phyloP scores from a whole-genome alignment of 208 protist species.

The Tritrichomonas foetus region DNA sequence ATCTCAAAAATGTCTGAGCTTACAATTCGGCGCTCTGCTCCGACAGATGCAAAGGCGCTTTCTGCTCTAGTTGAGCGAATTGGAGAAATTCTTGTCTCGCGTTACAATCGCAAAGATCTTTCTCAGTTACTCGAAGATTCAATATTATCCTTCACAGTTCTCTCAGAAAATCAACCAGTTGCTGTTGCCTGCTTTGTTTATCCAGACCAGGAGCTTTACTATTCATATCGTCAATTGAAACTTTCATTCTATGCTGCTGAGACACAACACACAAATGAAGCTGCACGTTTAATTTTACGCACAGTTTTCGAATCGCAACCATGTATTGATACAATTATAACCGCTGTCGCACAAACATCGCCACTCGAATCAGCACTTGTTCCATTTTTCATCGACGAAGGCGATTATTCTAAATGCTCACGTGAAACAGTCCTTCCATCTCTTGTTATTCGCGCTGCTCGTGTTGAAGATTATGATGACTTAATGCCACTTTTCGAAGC shows the following conservation, averaged over 20 bases:
- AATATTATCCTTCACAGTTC: not conserved
- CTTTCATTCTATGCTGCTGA: not conserved
- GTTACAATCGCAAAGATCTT: not conserved
- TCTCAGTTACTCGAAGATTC: not conserved
- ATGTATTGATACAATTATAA: not conserved
- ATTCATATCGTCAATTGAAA: slow-evolving; percentile 20
- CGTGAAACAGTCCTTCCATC: not conserved
- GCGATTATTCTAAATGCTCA: not conserved
- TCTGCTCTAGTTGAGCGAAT: not conserved
- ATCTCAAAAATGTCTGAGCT: not conserved
- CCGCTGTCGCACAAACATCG: not conserved
- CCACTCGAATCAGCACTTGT: not conserved
- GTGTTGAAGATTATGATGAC: slow-evolving; percentile 41
- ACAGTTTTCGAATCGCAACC: slow-evolving; percentile 13
- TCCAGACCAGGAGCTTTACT: not conserved
- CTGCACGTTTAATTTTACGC: slow-evolving; percentile 21
- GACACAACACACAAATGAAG: slow-evolving; percentile 8
- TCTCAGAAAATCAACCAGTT: not conserved
- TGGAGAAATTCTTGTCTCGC: not conserved
- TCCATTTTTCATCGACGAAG: slow-evolving; percentile 22
- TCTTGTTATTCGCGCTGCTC: not conserved
- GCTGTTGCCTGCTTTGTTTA: not conserved
- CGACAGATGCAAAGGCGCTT: not conserved
- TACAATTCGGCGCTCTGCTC: not conserved
- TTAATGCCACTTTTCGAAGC: slow-evolving; percentile 27